Evolutionary conservation across 73 alveolate genomes (phyloP).

Genomic region (Loxodes magnus): DNA sequence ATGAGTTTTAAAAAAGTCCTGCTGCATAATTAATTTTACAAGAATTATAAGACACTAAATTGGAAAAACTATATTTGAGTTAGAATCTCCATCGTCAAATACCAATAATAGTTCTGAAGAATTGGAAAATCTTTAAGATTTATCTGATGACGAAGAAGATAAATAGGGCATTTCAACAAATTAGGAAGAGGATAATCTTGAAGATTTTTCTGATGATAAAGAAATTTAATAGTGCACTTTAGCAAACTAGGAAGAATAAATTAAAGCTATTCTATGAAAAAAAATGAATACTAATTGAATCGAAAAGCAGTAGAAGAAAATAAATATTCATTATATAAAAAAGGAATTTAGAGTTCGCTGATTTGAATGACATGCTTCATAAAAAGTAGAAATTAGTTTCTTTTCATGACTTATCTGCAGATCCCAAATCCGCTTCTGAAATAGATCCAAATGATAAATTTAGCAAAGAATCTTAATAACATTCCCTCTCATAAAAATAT

Average conservation of each 20-base stretch:
- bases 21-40: constrained; percentile 85
- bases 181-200: too few species aligned
- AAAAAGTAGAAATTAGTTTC: too few species aligned
- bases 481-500: too few species aligned
- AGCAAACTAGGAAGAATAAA: constrained; percentile 63
- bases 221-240: constrained; percentile 71
- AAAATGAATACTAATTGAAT: constrained; percentile 86
- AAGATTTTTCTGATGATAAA: too few species aligned
- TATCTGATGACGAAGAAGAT: constrained; percentile 77
- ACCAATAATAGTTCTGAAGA: constrained; percentile 2
- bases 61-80: constrained; percentile 67
- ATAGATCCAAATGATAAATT: too few species aligned
- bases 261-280: constrained; percentile 82
- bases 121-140: constrained; percentile 29
- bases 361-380: too few species aligned
- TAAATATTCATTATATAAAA: too few species aligned
- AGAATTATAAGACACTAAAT: constrained; percentile 66
- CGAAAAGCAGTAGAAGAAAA: constrained; percentile 54
- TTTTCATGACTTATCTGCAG: too few species aligned
- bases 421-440: too few species aligned
- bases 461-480: too few species aligned
- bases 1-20: constrained; percentile 81
- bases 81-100: constrained; percentile 89
- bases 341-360: too few species aligned
- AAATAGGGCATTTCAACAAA: too few species aligned